Base-by-base conservation (phyloP, 805 yeast species). In the Myxozyma lipomycoides region DNA sequence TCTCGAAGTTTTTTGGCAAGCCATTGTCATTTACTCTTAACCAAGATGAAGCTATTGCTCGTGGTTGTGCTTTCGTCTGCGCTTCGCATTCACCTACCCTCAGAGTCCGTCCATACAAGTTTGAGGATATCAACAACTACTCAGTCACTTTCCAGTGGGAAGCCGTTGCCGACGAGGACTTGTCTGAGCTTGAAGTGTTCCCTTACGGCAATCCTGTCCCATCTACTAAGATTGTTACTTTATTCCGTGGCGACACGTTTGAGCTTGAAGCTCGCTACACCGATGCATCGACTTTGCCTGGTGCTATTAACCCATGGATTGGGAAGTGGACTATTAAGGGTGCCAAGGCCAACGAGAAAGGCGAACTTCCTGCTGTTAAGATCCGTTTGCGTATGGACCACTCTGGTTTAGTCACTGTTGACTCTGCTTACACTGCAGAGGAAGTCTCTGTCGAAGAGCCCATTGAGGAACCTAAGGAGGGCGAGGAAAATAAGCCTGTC, bases 71-170 rank as follows among this genome's bases (percentile, higher is more conserved):
- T 43, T 93, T 93, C 74, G 86, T 93, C 67, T 93, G 98, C 73
- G 99, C 98, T 62, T 86, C 89, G 76, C 98, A 90, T 78, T 91
- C 98, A 32, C 98, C 98, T 73, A 90, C 97, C 60, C 82, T 93
- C 65, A 86, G 98, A 76, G 98, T 93, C 47, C 86, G 98, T 75
- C 96, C 96, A 62, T 93, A 93, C 84, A 91, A 91, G 75, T 93
- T 90, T 69, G 96, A 91, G 76, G 99, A 93, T 71, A 74, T 82
- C 70, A 91, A 90, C 81, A 84, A 82, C 66, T 80, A 80, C 81
- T 82, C 96, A 25, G 96, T 93, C 60, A 84, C 97, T 37, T 93
- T 88, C 82, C 79, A 73, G 73, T 95, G 98, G 98, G 95, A 84
- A 69, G 80, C 90, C 69, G 86, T 86, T 70, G 90, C 80, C 52